Conservation (phyloP, 805 yeast species). For the Metschnikowia amazonensis region DNA sequence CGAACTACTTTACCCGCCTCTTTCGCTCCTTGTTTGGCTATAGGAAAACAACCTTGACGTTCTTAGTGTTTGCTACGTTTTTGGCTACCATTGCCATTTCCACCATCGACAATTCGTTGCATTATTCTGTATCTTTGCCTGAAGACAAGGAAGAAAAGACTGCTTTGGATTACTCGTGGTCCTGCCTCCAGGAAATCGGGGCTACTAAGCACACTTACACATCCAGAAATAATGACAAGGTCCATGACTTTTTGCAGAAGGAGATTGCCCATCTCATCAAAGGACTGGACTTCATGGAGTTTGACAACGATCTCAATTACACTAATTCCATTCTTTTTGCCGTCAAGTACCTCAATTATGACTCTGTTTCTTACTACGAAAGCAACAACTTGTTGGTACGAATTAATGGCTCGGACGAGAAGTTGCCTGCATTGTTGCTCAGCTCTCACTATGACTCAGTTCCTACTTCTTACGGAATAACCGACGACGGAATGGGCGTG, state of each 20-base stretch:
- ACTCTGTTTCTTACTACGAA: conserved; percentile 69
- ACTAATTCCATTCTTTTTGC: conserved; percentile 47
- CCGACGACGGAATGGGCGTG: conserved; percentile 90
- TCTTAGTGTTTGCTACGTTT: conserved; percentile 49
- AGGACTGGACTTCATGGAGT: conserved; percentile 33
- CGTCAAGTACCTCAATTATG: conserved; percentile 47
- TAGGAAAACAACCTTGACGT: conserved; percentile 65
- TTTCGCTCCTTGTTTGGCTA: conserved; percentile 59
- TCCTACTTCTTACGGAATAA: conserved; percentile 81
- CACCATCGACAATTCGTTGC: conserved; percentile 35
- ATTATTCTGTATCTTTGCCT: conserved; percentile 42
- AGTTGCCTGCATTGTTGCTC: conserved; percentile 62
- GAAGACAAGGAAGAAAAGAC: conserved; percentile 33
- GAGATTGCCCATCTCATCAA: conserved; percentile 30
- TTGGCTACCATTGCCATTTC: conserved; percentile 38
- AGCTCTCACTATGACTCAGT: conserved; percentile 91
- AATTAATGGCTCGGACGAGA: conserved; percentile 57
- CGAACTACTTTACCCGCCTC: conserved; percentile 23
- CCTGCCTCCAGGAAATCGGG: conserved; percentile 67
- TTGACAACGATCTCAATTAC: conserved; percentile 39
- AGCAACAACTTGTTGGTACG: conserved; percentile 77
- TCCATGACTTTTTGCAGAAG: conserved; percentile 60
- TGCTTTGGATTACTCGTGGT: conserved; percentile 53
- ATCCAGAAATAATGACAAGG: conserved; percentile 70
- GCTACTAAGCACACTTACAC: conserved; percentile 70